Evolutionary conservation across 306 rosid genomes (phyloP).

Genomic region (Myrica gale): DNA sequence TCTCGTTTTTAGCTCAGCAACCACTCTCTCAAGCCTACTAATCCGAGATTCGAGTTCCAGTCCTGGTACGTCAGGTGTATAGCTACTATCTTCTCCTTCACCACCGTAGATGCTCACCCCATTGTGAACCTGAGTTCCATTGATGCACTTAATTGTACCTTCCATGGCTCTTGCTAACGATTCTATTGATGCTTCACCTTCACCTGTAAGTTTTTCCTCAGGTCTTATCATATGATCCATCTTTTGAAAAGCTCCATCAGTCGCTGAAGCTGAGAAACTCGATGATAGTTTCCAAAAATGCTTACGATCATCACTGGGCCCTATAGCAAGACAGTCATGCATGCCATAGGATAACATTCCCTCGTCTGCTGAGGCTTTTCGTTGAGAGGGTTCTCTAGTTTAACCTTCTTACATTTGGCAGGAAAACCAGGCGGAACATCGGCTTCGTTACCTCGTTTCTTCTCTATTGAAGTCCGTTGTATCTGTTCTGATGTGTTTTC

Average conservation of each 20-base stretch:
- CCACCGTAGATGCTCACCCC: background rate
- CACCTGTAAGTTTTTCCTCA: background rate
- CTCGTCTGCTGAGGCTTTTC: background rate
- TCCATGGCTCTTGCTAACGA: constrained; percentile 10
- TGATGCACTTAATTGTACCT: background rate
- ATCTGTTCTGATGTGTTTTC: too few relatives aligned
- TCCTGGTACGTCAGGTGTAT: background rate
- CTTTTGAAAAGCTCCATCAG: constrained; percentile 6
- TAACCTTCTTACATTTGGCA: background rate
- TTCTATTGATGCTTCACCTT: constrained; percentile 1
- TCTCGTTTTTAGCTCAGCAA: background rate
- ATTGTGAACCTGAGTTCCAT: background rate
- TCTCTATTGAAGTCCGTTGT: too few relatives aligned
- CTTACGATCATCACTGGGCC: too few relatives aligned
- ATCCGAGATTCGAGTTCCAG: constrained; percentile 27
- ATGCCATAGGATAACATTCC: background rate
- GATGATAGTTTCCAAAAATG: constrained; percentile 2
- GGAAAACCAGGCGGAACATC: constrained; percentile 21
- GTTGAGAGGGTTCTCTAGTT: background rate
- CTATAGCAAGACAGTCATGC: too few relatives aligned
- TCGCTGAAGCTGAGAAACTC: constrained; percentile 10
- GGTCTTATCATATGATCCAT: background rate
- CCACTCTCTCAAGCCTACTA: constrained; percentile 23
- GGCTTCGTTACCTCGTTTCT: background rate
- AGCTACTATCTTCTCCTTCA: background rate